phyloP scores from a whole-genome alignment of 805 yeast species.

The Candida lessepsii region DNA sequence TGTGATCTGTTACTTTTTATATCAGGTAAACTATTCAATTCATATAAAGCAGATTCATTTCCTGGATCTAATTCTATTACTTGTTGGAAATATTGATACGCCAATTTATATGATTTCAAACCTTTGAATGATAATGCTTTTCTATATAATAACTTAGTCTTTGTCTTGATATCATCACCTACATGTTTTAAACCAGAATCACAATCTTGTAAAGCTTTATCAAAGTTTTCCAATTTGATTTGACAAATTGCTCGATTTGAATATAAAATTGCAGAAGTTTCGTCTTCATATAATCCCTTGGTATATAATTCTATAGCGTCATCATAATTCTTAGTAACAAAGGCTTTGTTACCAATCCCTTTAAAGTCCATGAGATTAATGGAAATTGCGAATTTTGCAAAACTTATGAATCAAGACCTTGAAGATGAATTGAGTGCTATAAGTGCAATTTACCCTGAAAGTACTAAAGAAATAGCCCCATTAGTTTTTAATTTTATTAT shows the following conservation, averaged over 20 bases:
- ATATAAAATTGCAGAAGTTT: conserved; percentile 52
- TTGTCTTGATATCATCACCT: conserved; percentile 27
- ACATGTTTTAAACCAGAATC: conserved; percentile 43
- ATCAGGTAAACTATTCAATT: conserved; percentile 22
- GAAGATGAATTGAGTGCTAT: conserved; percentile 78
- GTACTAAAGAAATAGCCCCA: conserved; percentile 39
- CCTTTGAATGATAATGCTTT: conserved; percentile 41
- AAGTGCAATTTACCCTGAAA: conserved; percentile 81
- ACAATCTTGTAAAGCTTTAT: conserved; percentile 50
- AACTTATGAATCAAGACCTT: conserved; percentile 45
- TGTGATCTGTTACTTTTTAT: too few relatives aligned
- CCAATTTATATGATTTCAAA: conserved; percentile 21
- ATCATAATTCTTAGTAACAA: conserved; percentile 40
- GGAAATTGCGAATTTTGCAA: conserved; percentile 6
- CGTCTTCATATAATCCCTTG: conserved; percentile 52
- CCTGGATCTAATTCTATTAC: conserved; percentile 43
- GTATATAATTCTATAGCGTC: conserved; percentile 55
- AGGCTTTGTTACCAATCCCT: conserved; percentile 53
- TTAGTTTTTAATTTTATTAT: conserved; percentile 47
- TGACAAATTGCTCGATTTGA: conserved; percentile 73
- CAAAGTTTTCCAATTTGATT: conserved; percentile 49
- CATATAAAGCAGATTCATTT: conserved; percentile 39
- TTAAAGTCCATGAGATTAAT: conserved; percentile 24
- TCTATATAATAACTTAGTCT: conserved; percentile 53
- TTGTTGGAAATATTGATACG: conserved; percentile 27